Evolutionary conservation across 164 flowering plant species (phyloP).

Genomic region (Aristolochia contorta): DNA sequence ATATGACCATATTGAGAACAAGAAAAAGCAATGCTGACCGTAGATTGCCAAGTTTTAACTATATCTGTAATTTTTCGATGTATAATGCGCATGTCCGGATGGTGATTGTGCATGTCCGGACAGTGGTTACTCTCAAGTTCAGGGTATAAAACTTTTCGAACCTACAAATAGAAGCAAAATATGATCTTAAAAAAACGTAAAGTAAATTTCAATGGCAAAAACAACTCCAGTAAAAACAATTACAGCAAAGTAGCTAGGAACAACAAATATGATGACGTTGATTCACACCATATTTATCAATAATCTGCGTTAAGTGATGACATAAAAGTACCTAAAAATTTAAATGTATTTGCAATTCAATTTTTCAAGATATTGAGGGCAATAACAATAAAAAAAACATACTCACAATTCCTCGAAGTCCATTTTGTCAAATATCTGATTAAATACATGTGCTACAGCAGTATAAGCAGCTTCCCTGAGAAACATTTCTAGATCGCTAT

Average conservation of each 20-base stretch:
- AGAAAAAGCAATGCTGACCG: slow-evolving; percentile 34
- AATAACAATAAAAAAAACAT: background rate
- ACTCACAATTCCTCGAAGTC: slow-evolving; percentile 84
- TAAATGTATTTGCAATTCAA: background rate
- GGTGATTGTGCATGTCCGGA: no score
- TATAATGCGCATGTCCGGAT: slow-evolving; percentile 75
- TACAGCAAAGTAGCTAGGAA: no score
- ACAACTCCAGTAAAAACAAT: no score
- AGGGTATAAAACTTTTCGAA: slow-evolving; percentile 69
- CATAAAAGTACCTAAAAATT: no score
- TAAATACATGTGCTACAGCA: slow-evolving; percentile 88
- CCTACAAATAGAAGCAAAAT: slow-evolving; percentile 34
- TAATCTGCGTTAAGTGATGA: no score
- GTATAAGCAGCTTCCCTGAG: slow-evolving; percentile 98
- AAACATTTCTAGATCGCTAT: slow-evolving; percentile 72
- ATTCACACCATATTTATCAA: no score
- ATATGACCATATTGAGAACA: no score
- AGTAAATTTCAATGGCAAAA: background rate
- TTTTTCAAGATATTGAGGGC: no score
- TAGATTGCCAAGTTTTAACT: slow-evolving; percentile 95
- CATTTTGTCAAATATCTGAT: slow-evolving; percentile 82
- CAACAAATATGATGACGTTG: no score
- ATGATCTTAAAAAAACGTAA: background rate
- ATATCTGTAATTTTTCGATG: slow-evolving; percentile 84
- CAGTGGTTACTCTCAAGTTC: no score